Percentiles rank a stretch among this genome's conserved stretches.
phyloP scores from a whole-genome alignment of 73 alveolate genomes.

The Paramecium primaurelia region DNA sequence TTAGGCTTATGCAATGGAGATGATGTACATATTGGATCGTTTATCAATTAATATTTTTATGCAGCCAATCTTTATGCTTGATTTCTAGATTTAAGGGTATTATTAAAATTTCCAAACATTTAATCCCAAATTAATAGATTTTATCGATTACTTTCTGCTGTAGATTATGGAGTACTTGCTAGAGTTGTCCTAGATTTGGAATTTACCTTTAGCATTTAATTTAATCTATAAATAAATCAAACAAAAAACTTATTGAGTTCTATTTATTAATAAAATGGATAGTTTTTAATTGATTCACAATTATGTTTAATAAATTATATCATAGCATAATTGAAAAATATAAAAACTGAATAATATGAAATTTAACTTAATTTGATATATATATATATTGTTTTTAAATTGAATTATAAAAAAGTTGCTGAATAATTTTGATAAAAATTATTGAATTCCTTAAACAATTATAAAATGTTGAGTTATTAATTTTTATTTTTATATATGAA shows the following conservation, averaged over 20 bases:
- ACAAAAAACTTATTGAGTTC: background rate
- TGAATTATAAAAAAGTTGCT: background rate
- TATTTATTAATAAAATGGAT: background rate
- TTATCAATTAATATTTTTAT: background rate
- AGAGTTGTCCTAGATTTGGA: conserved; percentile 4
- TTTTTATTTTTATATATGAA: background rate
- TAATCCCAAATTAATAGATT: background rate
- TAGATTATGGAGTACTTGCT: conserved; percentile 24
- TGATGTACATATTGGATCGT: background rate
- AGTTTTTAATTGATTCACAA: background rate
- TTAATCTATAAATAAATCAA: background rate
- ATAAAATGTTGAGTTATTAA: background rate
- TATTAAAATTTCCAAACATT: conserved; percentile 17
- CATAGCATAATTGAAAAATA: background rate
- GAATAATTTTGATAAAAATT: background rate
- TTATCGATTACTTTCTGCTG: background rate
- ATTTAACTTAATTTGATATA: background rate
- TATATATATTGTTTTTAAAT: background rate
- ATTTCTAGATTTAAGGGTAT: background rate
- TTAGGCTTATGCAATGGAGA: background rate
- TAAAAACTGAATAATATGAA: background rate
- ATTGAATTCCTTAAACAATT: background rate
- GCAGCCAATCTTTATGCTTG: background rate
- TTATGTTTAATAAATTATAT: background rate
- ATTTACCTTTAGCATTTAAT: background rate